Evolutionary conservation across 2,329 filamentous ascomycete species (phyloP), one percentile per base, ranked within the genome.

Genomic region (Akanthomyces muscarius): DNA sequence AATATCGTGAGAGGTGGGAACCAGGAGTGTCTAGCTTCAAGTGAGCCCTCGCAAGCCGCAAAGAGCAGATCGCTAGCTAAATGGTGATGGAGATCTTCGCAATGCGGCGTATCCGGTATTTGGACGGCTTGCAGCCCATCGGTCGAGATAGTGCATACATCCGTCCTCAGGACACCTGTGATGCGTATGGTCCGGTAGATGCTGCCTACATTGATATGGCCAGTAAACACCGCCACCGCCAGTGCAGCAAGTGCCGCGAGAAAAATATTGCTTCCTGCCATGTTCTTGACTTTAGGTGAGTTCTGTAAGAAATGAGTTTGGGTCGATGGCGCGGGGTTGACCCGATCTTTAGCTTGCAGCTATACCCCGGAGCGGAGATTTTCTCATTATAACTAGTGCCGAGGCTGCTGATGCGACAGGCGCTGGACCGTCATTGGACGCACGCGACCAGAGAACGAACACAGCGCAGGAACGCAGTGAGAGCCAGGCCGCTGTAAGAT

Each of bases 81-180:
- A 65, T 87, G 80, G 62, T 84, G 78, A 67, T 88, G 84, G 4
- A 88, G 54, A 65, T 88, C 86, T 67, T 88, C 86, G 68, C 85
- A 87, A 18, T 83, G 76, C 3, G 76, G 69, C 0, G 85, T 87
- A 65, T 84, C 80, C 0, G 77, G 70, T 11, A 88, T 82, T 11
- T 68, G 65, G 6, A 77, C 67, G 1, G 83, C 68, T 25, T 76
- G 73, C 4, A 73, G 65, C 3, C 62, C 54, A 5, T 63, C 33
- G 5, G n/a, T 33, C 18, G 41, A 36, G 11, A 56, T 64, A 52
- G 45, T 57, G 45, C 33, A 45, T 23, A 33, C 38, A 16, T 58
- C 53, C 7, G 18, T 41, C 28, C 58, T 45, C 11, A 64, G 28
- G 14, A 64, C 41, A 23, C 62, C 62, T 5, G 42, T n/a, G 53